Base-by-base conservation (phyloP, 371 early-diverging fungal species). In the Vairimorpha necatrix region DNA sequence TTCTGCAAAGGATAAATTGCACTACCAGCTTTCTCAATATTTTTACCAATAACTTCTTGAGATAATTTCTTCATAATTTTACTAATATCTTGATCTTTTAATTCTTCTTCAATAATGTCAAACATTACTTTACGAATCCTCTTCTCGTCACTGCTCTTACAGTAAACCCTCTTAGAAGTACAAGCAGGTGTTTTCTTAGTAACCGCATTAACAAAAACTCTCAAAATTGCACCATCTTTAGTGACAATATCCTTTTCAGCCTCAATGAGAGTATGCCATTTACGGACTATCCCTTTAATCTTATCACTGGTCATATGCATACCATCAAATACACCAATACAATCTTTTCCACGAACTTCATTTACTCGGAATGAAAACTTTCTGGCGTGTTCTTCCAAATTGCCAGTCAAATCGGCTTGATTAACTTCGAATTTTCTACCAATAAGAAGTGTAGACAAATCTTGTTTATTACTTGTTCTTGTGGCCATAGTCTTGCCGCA, bases 291-390 rank as follows among this genome's bases (percentile, higher is more conserved):
- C 84, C 95, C 94, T 83, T 95, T 91, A 87, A 95, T 90, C 90
- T 98, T 98, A 89, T 99, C 99, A 74, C 94, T 90, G 84, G 97
- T 95, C 88, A 98, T 90, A 87, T 93, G 92, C 96, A 99, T 97
- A 80, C 96, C 92, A 91, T 99, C 90, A 90, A 99, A 98, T 90
- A 93, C 92, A 90, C 96, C 94, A 69, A 96, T 89, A 89, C 94
- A 93, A 90, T 93, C 94, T 88, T 91, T 93, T 84, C 98, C 98
- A 84, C 90, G 89, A 83, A 98, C 90, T 87, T 96, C 96, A 80
- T 95, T 94, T 82, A 96, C 91, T 85, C 91, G 90, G 82, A 99
- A 92, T 87, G 91, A 89, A 88, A 98, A 89, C 91, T 99, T 98
- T 86, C 99, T 91, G 92, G 91, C 95, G 69, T 92, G 85, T 78